Base-by-base conservation (phyloP, 148 eudicot species). In the Euryodendron excelsum region DNA sequence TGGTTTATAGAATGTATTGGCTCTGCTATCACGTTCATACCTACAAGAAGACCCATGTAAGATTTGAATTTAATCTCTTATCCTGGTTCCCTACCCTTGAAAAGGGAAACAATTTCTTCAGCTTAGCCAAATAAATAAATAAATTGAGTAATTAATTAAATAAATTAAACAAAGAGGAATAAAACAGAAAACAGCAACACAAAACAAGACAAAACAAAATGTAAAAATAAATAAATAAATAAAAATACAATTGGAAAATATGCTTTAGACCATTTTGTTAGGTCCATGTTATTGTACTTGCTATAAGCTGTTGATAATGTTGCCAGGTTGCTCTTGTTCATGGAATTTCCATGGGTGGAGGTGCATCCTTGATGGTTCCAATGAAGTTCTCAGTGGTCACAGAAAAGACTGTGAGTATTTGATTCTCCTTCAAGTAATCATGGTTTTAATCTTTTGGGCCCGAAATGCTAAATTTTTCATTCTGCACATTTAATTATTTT, bases 311-410 rank as follows among this genome's bases (percentile, higher is more conserved):
- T 73, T 69, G n/a, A 63, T 78, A 18, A 44, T 41, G 21, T 78
- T 82, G 20, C 56, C 85, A 96, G 99, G 98, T 96, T 79, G 97
- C 98, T 85, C 88, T 96, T 82, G 98, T 87, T 74, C 87, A 96
- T 82, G 99, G 99, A 78, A 92, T 96, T 80, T 79, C 90, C 76
- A 93, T 96, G 97, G 99, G 99, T 39, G 99, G 99, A 74, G 99
- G 99, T 59, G 98, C 97, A 77, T 79, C 98, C 59, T 82, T 96
- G 75, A 90, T 96, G 97, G 97, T 84, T 71, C 99, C 99, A 23
- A 85, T 92, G 94, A 92, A 85, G 56, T 96, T 93, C 81, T 93
- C 99, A 45, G 95, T 93, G 13, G 99, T 96, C 65, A 93, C 99
- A 5, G 99, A 96, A 78, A 96, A 96, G 70, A 82, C 92, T 17